These are phyloP conservation scores for Mycotypha africana DNA, from an alignment of 371 early-diverging fungal genomes.

Conservation along the genomic window DNA sequence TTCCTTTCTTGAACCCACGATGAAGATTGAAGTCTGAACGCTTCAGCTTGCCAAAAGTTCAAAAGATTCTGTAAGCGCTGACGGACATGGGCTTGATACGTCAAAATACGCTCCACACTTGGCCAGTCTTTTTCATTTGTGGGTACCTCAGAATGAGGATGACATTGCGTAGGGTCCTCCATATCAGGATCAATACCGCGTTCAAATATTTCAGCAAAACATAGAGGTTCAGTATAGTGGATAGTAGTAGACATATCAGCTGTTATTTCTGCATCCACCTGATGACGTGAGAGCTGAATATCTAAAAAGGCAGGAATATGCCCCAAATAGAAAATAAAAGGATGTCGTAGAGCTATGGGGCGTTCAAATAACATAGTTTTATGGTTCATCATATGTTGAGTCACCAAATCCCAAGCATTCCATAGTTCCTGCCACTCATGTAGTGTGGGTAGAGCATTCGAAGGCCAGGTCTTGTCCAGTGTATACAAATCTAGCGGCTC, in stretches of 20 bases:
- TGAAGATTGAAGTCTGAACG: constrained; percentile 9
- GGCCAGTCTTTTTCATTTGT: constrained; percentile 66
- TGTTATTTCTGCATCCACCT: constrained; percentile 35
- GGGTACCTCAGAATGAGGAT: constrained; percentile 80
- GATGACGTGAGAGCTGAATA: constrained; percentile 65
- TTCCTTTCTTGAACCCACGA: constrained; percentile 22
- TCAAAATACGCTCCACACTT: constrained; percentile 48
- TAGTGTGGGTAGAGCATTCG: constrained; percentile 35
- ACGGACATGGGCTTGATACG: constrained; percentile 63
- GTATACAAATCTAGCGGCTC: background rate
- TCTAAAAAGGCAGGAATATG: constrained; percentile 88
- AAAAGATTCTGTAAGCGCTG: constrained; percentile 49
- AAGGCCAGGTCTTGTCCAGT: constrained; percentile 16
- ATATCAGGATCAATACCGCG: constrained; percentile 93
- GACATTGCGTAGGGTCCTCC: constrained; percentile 72
- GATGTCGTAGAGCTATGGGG: constrained; percentile 85
- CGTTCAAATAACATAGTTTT: constrained; percentile 51
- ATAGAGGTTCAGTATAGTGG: constrained; percentile 59
- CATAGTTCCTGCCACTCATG: constrained; percentile 77
- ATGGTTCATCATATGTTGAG: constrained; percentile 53
- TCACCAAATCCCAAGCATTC: constrained; percentile 76
- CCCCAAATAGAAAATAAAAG: constrained; percentile 88
- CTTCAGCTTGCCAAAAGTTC: constrained; percentile 27
- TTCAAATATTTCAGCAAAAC: constrained; percentile 78
- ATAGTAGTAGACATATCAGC: too few relatives aligned